Evolutionary conservation across 129 eudicot genomes (phyloP).

Genomic region (Kitagawia praeruptora): DNA sequence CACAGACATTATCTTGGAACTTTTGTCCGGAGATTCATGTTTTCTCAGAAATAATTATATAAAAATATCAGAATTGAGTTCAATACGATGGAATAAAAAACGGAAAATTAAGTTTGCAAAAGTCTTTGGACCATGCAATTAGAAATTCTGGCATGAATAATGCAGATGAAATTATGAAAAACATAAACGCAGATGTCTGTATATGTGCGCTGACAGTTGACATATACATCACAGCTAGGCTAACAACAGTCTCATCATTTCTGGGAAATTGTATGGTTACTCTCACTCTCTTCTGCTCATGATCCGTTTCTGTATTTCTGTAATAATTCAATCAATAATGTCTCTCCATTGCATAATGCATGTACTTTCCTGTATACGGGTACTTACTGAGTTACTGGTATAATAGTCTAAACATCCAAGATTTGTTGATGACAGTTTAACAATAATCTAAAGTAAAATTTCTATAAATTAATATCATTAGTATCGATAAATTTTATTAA

Average conservation of each 20-base stretch:
- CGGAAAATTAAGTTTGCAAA: neutral
- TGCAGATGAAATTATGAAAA: neutral
- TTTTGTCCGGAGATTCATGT: too few relatives aligned
- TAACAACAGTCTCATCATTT: neutral
- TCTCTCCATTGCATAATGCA: neutral
- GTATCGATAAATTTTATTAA: too few relatives aligned
- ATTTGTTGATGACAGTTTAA: neutral
- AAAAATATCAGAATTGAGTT: neutral
- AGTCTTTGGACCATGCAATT: neutral
- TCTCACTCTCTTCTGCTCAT: neutral
- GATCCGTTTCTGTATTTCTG: neutral
- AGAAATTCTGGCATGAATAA: neutral
- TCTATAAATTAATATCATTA: too few relatives aligned
- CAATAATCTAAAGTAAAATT: too few relatives aligned
- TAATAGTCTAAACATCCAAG: neutral
- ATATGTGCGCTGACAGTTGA: neutral
- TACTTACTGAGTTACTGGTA: too few relatives aligned
- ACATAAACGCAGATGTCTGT: neutral
- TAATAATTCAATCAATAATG: neutral
- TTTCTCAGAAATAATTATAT: too few relatives aligned
- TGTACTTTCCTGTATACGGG: neutral
- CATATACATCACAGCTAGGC: neutral
- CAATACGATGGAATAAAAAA: too few relatives aligned
- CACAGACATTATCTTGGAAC: too few relatives aligned
- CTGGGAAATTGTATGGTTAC: neutral